Conservation (phyloP, 371 early-diverging fungal species). For the Mortierella sp. region DNA sequence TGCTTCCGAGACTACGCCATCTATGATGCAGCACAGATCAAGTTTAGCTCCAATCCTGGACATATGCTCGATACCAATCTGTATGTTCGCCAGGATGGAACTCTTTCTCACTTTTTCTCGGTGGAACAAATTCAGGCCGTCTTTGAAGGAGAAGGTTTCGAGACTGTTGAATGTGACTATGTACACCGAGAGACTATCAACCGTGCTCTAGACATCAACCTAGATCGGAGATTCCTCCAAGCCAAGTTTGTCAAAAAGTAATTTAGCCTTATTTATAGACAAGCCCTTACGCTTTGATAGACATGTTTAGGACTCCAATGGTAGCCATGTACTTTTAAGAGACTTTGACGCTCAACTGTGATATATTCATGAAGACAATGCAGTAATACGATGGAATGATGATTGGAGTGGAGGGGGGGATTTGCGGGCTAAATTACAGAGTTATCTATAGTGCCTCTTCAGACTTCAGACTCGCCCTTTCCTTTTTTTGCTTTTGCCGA, state of each 20-base stretch:
- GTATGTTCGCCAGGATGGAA: constrained; percentile 93
- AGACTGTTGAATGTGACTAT: constrained; percentile 75
- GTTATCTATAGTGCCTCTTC: too few relatives aligned
- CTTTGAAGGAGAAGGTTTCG: constrained; percentile 76
- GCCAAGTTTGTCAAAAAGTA: constrained; percentile 75
- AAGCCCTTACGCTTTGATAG: too few relatives aligned
- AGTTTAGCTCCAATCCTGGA: constrained; percentile 79
- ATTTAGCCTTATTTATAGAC: not conserved
- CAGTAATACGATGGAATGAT: too few relatives aligned
- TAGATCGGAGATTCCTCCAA: constrained; percentile 91
- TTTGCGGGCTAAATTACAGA: too few relatives aligned
- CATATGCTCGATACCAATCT: constrained; percentile 83
- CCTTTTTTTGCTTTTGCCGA: too few relatives aligned
- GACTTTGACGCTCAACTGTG: too few relatives aligned
- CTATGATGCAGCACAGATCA: constrained; percentile 90
- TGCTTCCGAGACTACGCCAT: constrained; percentile 91
- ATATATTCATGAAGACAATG: too few relatives aligned
- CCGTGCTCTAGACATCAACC: constrained; percentile 74
- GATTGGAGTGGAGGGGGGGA: too few relatives aligned
- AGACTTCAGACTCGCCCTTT: too few relatives aligned
- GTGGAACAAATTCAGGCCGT: constrained; percentile 63
- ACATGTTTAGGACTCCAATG: too few relatives aligned
- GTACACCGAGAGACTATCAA: constrained; percentile 86
- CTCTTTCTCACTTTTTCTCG: constrained; percentile 75
- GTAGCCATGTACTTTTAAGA: too few relatives aligned